Evolutionary conservation across 352 stramenopile species (phyloP).

Genomic region (Peronospora belbahrii): DNA sequence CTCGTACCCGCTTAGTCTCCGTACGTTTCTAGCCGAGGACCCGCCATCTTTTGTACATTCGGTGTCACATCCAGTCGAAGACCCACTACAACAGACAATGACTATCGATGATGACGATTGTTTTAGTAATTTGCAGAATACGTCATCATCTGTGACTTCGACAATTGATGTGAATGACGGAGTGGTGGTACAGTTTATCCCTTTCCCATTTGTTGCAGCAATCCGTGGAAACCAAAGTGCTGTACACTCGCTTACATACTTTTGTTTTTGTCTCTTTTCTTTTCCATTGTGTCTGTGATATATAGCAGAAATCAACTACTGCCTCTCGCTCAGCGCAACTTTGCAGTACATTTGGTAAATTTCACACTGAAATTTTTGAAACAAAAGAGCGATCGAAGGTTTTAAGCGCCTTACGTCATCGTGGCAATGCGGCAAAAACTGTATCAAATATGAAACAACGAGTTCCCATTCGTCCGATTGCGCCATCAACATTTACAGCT

Average conservation of each 20-base stretch:
- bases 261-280: not conserved
- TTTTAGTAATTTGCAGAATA: slow-evolving; percentile 23
- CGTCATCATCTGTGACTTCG: slow-evolving; percentile 15
- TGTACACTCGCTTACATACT: no score
- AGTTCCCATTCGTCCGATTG: not conserved
- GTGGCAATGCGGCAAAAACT: slow-evolving; percentile 32
- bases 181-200: slow-evolving; percentile 5
- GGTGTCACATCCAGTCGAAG: slow-evolving; percentile 14
- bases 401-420: slow-evolving; percentile 64
- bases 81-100: slow-evolving; percentile 14
- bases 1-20: slow-evolving; percentile 52
- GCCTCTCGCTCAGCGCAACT: slow-evolving; percentile 21
- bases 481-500: slow-evolving; percentile 56
- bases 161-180: slow-evolving; percentile 16
- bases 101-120: slow-evolving; percentile 23
- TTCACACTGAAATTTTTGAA: slow-evolving; percentile 69
- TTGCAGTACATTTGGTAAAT: slow-evolving; percentile 56
- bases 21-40: slow-evolving; percentile 15
- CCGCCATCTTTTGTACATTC: slow-evolving; percentile 28
- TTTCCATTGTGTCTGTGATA: no score
- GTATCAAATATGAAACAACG: slow-evolving; percentile 16
- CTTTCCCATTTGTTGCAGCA: slow-evolving; percentile 4
- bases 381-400: slow-evolving; percentile 71
- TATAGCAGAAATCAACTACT: slow-evolving; percentile 5
- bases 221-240: slow-evolving; percentile 6